Base-by-base conservation (phyloP, 1,284 basidiomycete genomes). In the Cryptococcus neoformans region DNA sequence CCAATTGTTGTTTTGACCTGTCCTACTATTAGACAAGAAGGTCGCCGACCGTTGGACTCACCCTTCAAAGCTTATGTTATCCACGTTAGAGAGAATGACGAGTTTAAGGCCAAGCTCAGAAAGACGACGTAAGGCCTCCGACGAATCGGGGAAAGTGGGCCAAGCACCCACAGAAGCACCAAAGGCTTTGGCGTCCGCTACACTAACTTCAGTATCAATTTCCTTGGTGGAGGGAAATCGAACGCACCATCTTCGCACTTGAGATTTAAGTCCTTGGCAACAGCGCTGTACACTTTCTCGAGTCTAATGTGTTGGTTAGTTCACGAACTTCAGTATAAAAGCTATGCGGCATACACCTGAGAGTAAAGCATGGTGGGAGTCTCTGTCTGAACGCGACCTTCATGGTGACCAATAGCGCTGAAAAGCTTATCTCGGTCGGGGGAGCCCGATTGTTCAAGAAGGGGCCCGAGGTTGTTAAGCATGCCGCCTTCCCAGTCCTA, bases 131-230 rank as follows among this genome's bases (percentile, higher is more conserved):
- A 73, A 59, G 4, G 69, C 63, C 12, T 58, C 56, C 3, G 62
- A 54, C 10, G 67, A 66, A 54, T 73, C 71, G 8, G 62, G 56
- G 56, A 71, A 73, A 8, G 66, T 64, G 14, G 69, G 69, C 71
- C 71, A 73, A 3, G 48, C 47, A 12, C 60, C 61, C 6, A 70
- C 62, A 21, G 58, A 62, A 9, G 55, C 36, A 5, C 63, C 71
- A 52, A 67, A 73, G 1, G 62, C 62, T 14, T 52, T 17, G 6
- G 69, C 67, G 6, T 56, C 62, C 28, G 56, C 70, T 66, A 45
- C 35, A 3, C 11, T 21, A 21, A 21, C 42, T 16, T 16, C 42
- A 44, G 42, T n/a, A n/a, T 8, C 5, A 38, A 12, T 28, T 38
- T 10, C 21, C 6, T 14, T n/a, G 48, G 35, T 21, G 21, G 21